These are phyloP conservation scores for Leccinum imitatum DNA, from an alignment of 768 basidiomycete genomes.

Conservation along the genomic window DNA sequence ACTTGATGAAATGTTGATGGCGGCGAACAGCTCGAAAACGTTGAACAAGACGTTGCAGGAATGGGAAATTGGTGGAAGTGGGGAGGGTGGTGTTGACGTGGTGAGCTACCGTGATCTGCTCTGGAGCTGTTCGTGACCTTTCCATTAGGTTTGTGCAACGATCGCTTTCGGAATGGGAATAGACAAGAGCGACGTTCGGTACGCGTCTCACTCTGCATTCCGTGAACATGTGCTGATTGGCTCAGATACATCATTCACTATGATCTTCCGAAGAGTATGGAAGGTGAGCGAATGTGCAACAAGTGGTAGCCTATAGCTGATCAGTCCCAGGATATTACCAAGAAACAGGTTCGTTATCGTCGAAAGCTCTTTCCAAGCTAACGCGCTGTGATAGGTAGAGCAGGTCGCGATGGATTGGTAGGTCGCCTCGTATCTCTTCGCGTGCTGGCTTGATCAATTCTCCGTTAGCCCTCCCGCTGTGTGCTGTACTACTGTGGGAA, in stretches of 20 bases:
- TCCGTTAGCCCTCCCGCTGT: slow-evolving; percentile 69
- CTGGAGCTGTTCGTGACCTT: not conserved
- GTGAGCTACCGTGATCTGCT: slow-evolving; percentile 37
- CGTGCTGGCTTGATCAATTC: not conserved
- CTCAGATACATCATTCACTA: slow-evolving; percentile 73
- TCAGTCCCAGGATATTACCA: slow-evolving; percentile 70
- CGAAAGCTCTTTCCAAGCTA: not conserved
- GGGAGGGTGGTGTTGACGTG: slow-evolving; percentile 58
- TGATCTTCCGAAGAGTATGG: slow-evolving; percentile 80
- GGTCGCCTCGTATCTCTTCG: slow-evolving; percentile 18
- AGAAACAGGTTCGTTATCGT: slow-evolving; percentile 61
- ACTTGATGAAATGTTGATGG: not conserved
- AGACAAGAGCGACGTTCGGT: slow-evolving; percentile 79
- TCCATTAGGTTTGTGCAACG: slow-evolving; percentile 67
- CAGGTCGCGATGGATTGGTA: slow-evolving; percentile 75
- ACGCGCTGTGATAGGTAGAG: slow-evolving; percentile 53
- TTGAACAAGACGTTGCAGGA: slow-evolving; percentile 57
- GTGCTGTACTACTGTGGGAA: slow-evolving; percentile 76
- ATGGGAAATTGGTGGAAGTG: slow-evolving; percentile 56
- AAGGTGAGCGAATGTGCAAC: slow-evolving; percentile 46
- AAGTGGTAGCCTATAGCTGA: slow-evolving; percentile 1
- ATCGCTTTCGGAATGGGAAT: slow-evolving; percentile 88
- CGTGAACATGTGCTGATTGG: slow-evolving; percentile 13
- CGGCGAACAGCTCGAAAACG: slow-evolving; percentile 38
- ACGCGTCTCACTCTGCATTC: slow-evolving; percentile 5